phyloP scores from a whole-genome alignment of 2,329 filamentous ascomycete genomes.

The Rutstroemia sydowiana region DNA sequence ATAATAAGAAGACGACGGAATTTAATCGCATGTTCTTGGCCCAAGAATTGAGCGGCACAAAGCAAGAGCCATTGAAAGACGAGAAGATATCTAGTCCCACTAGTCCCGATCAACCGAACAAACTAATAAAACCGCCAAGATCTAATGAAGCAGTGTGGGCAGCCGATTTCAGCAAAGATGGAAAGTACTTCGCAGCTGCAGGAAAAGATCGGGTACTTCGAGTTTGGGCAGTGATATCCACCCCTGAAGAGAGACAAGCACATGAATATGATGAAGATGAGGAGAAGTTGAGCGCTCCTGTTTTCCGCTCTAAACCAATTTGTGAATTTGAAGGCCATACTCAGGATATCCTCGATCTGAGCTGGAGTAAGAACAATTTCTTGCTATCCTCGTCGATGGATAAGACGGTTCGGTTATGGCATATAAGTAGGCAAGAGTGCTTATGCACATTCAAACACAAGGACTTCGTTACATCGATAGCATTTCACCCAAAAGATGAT shows the following conservation, averaged over 20 bases:
- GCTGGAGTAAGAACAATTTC: conserved; percentile 99
- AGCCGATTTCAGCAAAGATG: conserved; percentile 86
- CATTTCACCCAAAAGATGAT: conserved; percentile 91
- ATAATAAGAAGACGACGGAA: conserved; percentile 72
- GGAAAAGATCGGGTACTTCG: conserved; percentile 81
- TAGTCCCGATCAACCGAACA: conserved; percentile 18
- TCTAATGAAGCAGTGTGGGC: conserved; percentile 73
- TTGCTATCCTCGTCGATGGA: conserved; percentile 95
- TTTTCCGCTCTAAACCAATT: conserved; percentile 73
- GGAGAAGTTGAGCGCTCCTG: conserved; percentile 75
- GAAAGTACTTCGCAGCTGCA: conserved; percentile 83
- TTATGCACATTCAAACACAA: conserved; percentile 90
- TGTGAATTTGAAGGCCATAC: conserved; percentile 79
- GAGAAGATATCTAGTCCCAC: conserved; percentile 25
- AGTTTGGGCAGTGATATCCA: conserved; percentile 83
- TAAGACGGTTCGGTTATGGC: conserved; percentile 92
- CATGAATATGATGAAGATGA: conserved; percentile 65
- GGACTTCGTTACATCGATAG: conserved; percentile 90
- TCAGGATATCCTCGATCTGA: conserved; percentile 80
- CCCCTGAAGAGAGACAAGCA: conserved; percentile 65
- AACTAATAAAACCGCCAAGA: conserved; percentile 22
- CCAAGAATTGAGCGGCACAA: conserved; percentile 71
- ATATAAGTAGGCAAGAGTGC: conserved; percentile 76
- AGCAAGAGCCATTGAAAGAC: conserved; percentile 28
- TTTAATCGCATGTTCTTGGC: conserved; percentile 88